Evolutionary conservation across 129 eudicot genomes (phyloP).

Genomic region (Flaveria ramosissima): DNA sequence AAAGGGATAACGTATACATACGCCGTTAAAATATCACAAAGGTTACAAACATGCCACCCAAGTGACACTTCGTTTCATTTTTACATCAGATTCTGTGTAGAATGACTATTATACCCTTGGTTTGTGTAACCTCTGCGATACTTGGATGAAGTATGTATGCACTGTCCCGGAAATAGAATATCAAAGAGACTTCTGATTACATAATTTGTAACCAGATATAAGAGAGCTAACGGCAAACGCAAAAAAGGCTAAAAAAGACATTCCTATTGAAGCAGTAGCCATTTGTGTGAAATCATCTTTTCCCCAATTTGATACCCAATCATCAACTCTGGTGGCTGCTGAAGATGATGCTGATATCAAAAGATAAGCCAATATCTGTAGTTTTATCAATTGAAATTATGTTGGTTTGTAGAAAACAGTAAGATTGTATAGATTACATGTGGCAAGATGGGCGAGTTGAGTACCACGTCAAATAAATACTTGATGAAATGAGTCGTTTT

Average conservation of each 20-base stretch:
- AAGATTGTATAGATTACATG: not conserved
- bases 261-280: slow-evolving; percentile 90
- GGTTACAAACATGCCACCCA: not conserved
- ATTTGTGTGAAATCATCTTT: slow-evolving; percentile 77
- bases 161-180: slow-evolving; percentile 2
- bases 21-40: not conserved
- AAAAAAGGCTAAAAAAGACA: slow-evolving; percentile 79
- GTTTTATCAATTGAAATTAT: not conserved
- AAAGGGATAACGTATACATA: slow-evolving; percentile 8
- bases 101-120: slow-evolving; percentile 9
- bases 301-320: slow-evolving; percentile 97
- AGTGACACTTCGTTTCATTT: not conserved
- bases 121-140: slow-evolving; percentile 18
- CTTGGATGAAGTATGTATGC: slow-evolving; percentile 16
- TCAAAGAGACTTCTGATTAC: slow-evolving; percentile 54
- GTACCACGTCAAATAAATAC: not conserved
- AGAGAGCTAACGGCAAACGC: slow-evolving; percentile 79
- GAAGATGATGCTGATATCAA: slow-evolving; percentile 93
- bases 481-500: not conserved
- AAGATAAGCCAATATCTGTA: slow-evolving; percentile 87
- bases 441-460: not conserved
- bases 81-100: not conserved
- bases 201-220: slow-evolving; percentile 85
- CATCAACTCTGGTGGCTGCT: slow-evolving; percentile 82
- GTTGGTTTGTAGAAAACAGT: not conserved